Evolutionary conservation across 78 protist genomes (phyloP), one percentile per base, ranked within the genome.

Genomic region (Goniomonas avonlea): DNA sequence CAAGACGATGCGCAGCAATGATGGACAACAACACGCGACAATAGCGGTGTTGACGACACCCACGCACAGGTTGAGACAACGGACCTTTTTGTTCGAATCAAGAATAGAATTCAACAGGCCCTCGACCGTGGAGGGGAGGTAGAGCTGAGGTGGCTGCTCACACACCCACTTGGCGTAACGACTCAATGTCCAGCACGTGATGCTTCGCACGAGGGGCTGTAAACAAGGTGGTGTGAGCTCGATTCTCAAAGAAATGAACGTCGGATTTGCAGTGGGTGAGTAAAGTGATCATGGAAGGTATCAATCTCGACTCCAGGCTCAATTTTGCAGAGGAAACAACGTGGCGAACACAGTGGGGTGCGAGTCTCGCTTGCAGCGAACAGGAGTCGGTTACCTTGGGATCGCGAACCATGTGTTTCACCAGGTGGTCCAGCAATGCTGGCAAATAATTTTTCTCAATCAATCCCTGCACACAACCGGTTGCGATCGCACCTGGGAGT

Each of bases 101-200:
- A 77, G 74, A 35, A 90, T 76, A n/a, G 89, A 55, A 56, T 83
- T 38, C 35, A 92, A 75, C 40, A 92, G 73, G 32, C 77, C 86
- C 41, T 73, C 47, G 63, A 88, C 1, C 47, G 81, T 32, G 37
- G 77, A 71, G 21, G 31, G 38, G 29, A 61, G 29, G 55, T 25
- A 21, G 2, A 13, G 69, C 7, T 1, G 21, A 3, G 4, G 37
- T 18, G 23, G 58, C 70, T 1, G 32, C 17, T 47, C 29, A 35
- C 27, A 25, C 21, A 63, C 48, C 82, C 82, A 63, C 63, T 40
- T 34, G n/a, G 73, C 0, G 69, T 73, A 82, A 9, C 94, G 71
- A 59, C 85, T 73, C 35, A 91, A 71, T 4, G 94, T 85, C 94
- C 94, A 91, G 81, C 94, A 91, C n/a, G 92, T 82, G 34, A 91